Base-by-base conservation (phyloP, 495 filamentous ascomycete genomes). In the Thermothielavioides terrestris region DNA sequence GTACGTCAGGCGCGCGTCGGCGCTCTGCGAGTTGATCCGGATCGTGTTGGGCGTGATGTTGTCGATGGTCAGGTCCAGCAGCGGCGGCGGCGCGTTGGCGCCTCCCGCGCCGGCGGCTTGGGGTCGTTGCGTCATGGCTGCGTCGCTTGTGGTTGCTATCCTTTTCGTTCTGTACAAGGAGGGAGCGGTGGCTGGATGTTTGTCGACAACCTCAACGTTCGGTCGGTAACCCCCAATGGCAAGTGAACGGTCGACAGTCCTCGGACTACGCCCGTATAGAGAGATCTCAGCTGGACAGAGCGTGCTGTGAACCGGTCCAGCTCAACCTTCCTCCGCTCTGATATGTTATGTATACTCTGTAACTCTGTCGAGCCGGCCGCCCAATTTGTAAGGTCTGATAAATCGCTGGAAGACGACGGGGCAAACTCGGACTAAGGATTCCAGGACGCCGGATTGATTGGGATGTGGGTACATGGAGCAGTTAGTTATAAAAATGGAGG, bases 21-120 rank as follows among this genome's bases (percentile, higher is more conserved):
- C 50, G 55, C 78, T 76, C 59, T 84, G 82, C 14, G 84, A 85
- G 70, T 89, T 91, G 63, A 87, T 85, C 18, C 71, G 72, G 58
- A 81, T 75, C 20, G 81, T 80, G 60, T 89, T 89, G 28, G 81
- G 76, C 51, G 87, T 91, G 71, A 92, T 90, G 66, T 89, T 89
- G 57, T 89, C 86, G 55, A 80, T 79, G 11, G 82, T 90, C 27
- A 89, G 72, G 67, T 90, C 77, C 59, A 83, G 84, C 68, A 88
- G 63, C 11, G 54, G 42, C 11, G 54, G 42, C 12, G 71, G 71
- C 23, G 54, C 61, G 8, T 50, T 49, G 47, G 22, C 41, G 42
- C 42, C 17, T 4, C 26, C 14, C 45, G 31, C 25, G 55, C 46
- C 20, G 40, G 44, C 22, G 46, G 40, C 17, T 38, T 40, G 25